Evolutionary conservation across 1,284 basidiomycete species (phyloP).

Genomic region (Sporisorium scitamineum): DNA sequence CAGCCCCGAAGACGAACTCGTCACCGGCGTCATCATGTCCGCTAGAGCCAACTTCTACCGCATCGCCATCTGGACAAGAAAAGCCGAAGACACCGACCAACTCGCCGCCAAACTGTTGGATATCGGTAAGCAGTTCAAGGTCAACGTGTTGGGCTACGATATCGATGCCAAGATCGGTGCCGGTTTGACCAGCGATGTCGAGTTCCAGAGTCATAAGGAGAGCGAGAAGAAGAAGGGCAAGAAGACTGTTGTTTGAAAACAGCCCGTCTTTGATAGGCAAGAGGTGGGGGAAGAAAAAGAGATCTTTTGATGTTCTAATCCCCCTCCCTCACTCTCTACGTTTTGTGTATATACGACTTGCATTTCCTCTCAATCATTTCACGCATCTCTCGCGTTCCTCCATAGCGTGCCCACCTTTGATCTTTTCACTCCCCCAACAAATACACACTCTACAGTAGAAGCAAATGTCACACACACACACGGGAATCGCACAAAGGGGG

Average conservation of each 20-base stretch:
- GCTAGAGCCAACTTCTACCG: constrained; percentile 95
- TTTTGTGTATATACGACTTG: not conserved
- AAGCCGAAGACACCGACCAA: constrained; percentile 74
- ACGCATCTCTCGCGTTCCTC: not conserved
- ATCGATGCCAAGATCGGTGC: constrained; percentile 78
- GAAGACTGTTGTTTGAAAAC: constrained; percentile 76
- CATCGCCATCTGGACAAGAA: constrained; percentile 94
- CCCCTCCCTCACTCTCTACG: not conserved
- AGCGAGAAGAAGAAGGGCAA: constrained; percentile 88
- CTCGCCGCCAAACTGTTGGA: constrained; percentile 75
- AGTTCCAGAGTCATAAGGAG: constrained; percentile 68
- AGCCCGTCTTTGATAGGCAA: too few relatives aligned
- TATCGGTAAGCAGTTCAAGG: constrained; percentile 89
- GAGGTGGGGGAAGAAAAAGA: too few relatives aligned
- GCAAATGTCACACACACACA: too few relatives aligned
- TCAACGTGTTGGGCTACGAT: constrained; percentile 82
- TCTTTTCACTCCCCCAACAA: too few relatives aligned
- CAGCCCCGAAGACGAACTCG: constrained; percentile 55
- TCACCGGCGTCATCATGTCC: constrained; percentile 85
- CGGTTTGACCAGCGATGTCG: constrained; percentile 74
- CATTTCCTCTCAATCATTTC: not conserved
- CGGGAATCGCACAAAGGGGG: too few relatives aligned
- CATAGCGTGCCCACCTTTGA: not conserved
- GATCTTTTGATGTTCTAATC: not conserved
- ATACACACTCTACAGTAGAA: too few relatives aligned